Evolutionary conservation across 495 filamentous ascomycete species (phyloP).

Genomic region (Durotheca rogersii): DNA sequence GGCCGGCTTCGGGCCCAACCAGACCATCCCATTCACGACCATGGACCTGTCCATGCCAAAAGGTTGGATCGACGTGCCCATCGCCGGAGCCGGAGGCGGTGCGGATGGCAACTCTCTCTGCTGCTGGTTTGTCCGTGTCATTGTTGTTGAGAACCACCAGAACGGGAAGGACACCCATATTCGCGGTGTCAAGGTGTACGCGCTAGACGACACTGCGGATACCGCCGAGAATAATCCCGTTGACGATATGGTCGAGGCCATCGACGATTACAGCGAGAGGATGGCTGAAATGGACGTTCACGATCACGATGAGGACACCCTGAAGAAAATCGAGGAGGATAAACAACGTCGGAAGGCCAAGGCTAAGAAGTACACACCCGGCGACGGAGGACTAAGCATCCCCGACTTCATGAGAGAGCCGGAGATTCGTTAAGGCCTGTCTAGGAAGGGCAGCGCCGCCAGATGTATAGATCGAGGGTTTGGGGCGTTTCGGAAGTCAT

Average conservation of each 20-base stretch:
- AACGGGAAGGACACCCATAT: conserved; percentile 99
- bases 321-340: conserved; percentile 11
- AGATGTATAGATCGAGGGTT: not conserved
- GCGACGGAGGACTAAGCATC: conserved; percentile 37
- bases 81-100: conserved; percentile 67
- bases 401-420: conserved; percentile 49
- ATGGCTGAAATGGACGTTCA: conserved; percentile 26
- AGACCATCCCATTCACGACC: conserved; percentile 77
- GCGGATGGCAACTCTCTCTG: conserved; percentile 68
- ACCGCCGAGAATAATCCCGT: conserved; percentile 34
- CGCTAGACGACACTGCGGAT: conserved; percentile 57
- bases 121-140: conserved; percentile 83
- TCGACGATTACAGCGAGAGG: conserved; percentile 27
- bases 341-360: conserved; percentile 24
- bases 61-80: conserved; percentile 85
- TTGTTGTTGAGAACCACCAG: conserved; percentile 93
- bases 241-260: conserved; percentile 32
- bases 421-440: conserved; percentile 48
- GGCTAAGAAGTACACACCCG: conserved; percentile 28
- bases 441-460: not conserved
- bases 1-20: conserved; percentile 84
- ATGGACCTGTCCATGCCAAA: conserved; percentile 77
- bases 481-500: conserved; percentile 20
- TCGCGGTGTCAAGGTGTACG: conserved; percentile 88
- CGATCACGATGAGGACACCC: conserved; percentile 35